phyloP scores from a whole-genome alignment of 257 asterid species.

The Ophiorrhiza pumila region DNA sequence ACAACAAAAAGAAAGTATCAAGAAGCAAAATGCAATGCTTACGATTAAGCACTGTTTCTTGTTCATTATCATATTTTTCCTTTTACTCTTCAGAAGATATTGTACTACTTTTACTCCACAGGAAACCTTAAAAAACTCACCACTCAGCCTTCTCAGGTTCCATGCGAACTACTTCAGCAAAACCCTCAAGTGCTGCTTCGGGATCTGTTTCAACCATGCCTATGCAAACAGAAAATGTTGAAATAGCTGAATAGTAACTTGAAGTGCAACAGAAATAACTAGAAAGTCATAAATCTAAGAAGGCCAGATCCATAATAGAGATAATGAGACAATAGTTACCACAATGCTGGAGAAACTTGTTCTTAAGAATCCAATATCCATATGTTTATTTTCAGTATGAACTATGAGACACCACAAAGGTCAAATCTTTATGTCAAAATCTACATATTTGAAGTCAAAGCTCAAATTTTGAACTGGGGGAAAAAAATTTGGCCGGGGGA shows the following conservation, averaged over 20 bases:
- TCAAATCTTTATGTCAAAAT: neutral
- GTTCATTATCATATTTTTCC: no score
- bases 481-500: no score
- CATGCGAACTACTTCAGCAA: conserved; percentile 84
- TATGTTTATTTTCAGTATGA: neutral
- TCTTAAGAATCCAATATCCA: neutral
- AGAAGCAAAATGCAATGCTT: conserved; percentile 2
- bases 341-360: neutral
- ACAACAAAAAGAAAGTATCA: neutral
- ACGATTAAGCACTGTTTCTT: neutral
- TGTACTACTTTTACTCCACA: neutral
- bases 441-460: neutral
- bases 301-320: conserved; percentile 1
- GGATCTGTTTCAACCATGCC: conserved; percentile 93
- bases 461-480: neutral
- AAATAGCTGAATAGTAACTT: neutral
- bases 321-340: neutral
- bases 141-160: conserved; percentile 98
- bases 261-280: neutral
- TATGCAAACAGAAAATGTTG: conserved; percentile 22
- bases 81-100: neutral
- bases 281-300: neutral
- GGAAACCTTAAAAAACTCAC: conserved; percentile 31
- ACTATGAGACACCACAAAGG: neutral
- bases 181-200: conserved; percentile 92